A percentile compares a stretch with the other conserved stretches of the same genome.
phyloP scores from a whole-genome alignment of 805 yeast genomes.

The Hanseniaspora lachancei region DNA sequence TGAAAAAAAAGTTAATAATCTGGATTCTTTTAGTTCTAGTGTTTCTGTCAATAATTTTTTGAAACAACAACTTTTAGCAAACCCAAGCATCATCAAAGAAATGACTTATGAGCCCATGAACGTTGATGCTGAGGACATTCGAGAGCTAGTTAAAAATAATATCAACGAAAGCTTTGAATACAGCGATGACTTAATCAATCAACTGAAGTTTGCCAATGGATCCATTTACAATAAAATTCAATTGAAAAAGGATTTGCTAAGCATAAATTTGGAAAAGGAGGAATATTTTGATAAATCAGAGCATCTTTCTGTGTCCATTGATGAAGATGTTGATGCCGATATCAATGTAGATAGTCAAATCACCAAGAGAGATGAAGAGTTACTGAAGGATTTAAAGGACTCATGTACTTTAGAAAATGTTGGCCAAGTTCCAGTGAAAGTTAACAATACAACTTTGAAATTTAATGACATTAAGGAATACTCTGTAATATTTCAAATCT shows the following conservation, averaged over 20 bases:
- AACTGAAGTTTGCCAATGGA: conserved; percentile 37
- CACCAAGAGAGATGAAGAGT: neutral
- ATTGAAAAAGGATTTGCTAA: conserved; percentile 12
- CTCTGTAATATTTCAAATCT: neutral
- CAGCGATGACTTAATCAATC: conserved; percentile 52
- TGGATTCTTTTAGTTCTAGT: neutral
- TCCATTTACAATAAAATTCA: conserved; percentile 22
- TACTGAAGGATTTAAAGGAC: neutral
- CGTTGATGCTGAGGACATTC: conserved; percentile 35
- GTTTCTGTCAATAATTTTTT: conserved; percentile 4
- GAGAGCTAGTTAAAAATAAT: conserved; percentile 33
- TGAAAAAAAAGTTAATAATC: neutral
- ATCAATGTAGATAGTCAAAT: neutral
- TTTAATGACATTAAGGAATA: neutral
- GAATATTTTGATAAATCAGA: neutral
- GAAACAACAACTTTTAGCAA: conserved; percentile 17
- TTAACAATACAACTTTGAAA: neutral
- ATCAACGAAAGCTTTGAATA: conserved; percentile 30
- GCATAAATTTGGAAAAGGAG: neutral
- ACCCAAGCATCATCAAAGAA: conserved; percentile 37
- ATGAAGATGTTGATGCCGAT: neutral
- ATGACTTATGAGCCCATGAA: conserved; percentile 61
- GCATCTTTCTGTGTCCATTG: neutral
- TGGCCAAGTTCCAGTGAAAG: neutral
- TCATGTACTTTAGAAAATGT: neutral